phyloP scores from a whole-genome alignment of 2,329 filamentous ascomycete genomes.

The Corinectria fuckeliana region DNA sequence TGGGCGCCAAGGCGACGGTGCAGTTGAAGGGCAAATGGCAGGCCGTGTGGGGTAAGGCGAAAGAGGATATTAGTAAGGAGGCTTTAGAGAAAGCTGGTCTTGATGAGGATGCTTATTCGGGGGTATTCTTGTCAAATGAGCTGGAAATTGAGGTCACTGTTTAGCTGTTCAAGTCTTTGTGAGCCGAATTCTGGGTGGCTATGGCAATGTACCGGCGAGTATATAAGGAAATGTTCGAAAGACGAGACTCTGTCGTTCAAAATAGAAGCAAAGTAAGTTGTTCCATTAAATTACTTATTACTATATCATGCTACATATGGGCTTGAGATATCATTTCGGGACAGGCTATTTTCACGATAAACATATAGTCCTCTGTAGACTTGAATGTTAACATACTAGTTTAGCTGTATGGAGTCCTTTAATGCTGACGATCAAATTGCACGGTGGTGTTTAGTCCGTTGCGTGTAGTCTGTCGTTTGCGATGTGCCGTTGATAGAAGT shows the following conservation, averaged over 20 bases:
- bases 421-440: no score
- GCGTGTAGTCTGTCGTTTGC: no score
- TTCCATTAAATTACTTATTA: no score
- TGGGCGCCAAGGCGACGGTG: conserved; percentile 43
- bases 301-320: no score
- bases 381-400: no score
- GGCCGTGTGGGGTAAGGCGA: conserved; percentile 39
- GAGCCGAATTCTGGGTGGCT: not conserved
- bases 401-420: no score
- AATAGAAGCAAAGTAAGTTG: not conserved
- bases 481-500: no score
- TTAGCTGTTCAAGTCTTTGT: not conserved
- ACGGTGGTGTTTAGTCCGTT: no score
- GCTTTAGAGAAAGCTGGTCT: conserved; percentile 27
- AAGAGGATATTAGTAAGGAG: conserved; percentile 29
- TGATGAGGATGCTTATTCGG: conserved; percentile 30
- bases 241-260: not conserved
- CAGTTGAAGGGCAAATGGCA: conserved; percentile 48
- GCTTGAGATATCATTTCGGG: no score
- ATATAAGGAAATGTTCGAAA: not conserved
- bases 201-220: not conserved
- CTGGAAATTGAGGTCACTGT: conserved; percentile 24
- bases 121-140: conserved; percentile 30
- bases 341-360: no score
- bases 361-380: no score